These are phyloP conservation scores for Gigaspora rosea DNA, from an alignment of 192 early-diverging fungal genomes.

Conservation along the genomic window DNA sequence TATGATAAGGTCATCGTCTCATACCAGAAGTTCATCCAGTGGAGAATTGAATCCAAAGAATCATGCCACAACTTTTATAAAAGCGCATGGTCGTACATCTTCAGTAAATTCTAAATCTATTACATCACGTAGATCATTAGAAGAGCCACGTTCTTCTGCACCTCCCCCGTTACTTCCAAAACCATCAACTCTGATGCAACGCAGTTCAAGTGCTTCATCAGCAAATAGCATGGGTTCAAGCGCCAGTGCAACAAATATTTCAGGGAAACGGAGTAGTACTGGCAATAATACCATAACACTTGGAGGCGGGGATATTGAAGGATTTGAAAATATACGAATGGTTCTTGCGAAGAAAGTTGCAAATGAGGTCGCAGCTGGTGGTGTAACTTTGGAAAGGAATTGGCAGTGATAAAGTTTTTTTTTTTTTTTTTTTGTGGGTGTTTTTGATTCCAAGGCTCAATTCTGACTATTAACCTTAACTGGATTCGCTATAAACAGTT, in stretches of 20 bases:
- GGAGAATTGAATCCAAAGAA: constrained; percentile 5
- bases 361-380: constrained; percentile 24
- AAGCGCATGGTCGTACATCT: constrained; percentile 3
- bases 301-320: not conserved
- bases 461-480: too few species aligned
- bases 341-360: constrained; percentile 26
- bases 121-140: constrained; percentile 27
- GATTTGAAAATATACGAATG: constrained; percentile 16
- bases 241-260: not conserved
- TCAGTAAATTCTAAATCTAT: not conserved
- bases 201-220: constrained; percentile 29
- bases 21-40: constrained; percentile 5
- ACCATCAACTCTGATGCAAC: constrained; percentile 24
- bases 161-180: constrained; percentile 30
- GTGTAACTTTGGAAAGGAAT: constrained; percentile 23
- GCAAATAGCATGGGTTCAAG: constrained; percentile 16
- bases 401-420: not conserved
- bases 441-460: too few species aligned
- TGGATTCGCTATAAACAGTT: too few species aligned
- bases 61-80: not conserved
- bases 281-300: not conserved
- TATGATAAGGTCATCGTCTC: not conserved
- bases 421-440: too few species aligned
- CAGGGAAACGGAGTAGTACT: constrained; percentile 10
- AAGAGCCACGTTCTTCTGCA: constrained; percentile 14